Percentiles rank a stretch among this genome's conserved stretches.
Conservation (phyloP, 257 asterid genomes). For the Nyctanthes arbortristis region DNA sequence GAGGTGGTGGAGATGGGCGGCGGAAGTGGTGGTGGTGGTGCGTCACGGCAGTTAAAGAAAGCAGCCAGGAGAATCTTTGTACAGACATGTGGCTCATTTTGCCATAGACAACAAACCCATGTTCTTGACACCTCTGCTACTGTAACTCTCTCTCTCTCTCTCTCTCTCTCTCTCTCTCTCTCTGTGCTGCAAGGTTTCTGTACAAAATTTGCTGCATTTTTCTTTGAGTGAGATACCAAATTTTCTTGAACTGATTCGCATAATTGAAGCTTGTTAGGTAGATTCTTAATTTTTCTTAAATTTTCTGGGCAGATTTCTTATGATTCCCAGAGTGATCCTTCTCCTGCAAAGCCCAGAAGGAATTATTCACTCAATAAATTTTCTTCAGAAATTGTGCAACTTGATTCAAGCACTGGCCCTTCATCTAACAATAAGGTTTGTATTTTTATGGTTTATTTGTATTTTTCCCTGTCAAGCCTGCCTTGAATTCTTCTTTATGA, state of each 20-base stretch:
- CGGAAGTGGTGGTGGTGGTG: constrained; percentile 47
- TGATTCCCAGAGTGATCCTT: constrained; percentile 35
- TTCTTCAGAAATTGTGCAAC: constrained; percentile 34
- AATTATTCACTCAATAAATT: constrained; percentile 33
- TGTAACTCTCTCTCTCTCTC: constrained; percentile 27
- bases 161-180: constrained; percentile 25
- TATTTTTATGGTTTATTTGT: constrained; percentile 1
- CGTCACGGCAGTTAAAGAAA: constrained; percentile 58
- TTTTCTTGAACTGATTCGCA: neutral
- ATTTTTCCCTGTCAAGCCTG: neutral
- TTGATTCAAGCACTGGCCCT: constrained; percentile 39
- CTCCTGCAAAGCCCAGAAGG: constrained; percentile 34
- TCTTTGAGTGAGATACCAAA: neutral
- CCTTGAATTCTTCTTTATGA: neutral
- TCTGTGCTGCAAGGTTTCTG: neutral
- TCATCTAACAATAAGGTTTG: constrained; percentile 40
- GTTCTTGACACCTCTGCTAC: constrained; percentile 34
- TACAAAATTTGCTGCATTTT: neutral
- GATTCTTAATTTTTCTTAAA: neutral
- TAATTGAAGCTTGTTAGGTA: neutral
- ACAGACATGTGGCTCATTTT: constrained; percentile 68
- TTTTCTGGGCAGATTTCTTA: constrained; percentile 32
- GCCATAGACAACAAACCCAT: constrained; percentile 38
- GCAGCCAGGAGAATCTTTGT: constrained; percentile 71
- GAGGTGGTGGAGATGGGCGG: constrained; percentile 47